Conservation (phyloP, 768 basidiomycete genomes). For the Termitomyces sp. region DNA sequence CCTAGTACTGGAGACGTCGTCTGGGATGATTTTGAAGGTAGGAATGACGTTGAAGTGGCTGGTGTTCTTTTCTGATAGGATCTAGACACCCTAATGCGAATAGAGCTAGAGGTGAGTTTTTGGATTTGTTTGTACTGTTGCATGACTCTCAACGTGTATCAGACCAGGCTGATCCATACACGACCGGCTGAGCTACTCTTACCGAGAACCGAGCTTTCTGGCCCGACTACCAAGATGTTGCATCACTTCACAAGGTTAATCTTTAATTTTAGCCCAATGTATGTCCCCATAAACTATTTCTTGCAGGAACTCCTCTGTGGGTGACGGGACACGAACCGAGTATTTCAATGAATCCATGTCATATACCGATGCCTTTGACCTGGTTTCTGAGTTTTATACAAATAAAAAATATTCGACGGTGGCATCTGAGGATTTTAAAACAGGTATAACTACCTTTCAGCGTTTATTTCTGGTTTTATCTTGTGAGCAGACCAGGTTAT, state of each 20-base stretch:
- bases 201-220: constrained; percentile 52
- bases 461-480: neutral
- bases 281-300: constrained; percentile 3
- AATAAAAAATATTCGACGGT: constrained; percentile 33
- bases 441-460: constrained; percentile 29
- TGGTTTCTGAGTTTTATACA: constrained; percentile 62
- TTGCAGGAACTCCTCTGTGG: constrained; percentile 30
- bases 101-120: constrained; percentile 73
- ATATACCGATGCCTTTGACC: constrained; percentile 67
- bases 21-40: constrained; percentile 89
- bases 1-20: constrained; percentile 90
- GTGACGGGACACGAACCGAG: constrained; percentile 56
- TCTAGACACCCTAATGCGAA: constrained; percentile 75
- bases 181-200: constrained; percentile 80
- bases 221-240: constrained; percentile 72
- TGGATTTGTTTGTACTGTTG: neutral
- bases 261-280: neutral
- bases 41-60: neutral
- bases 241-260: constrained; percentile 60
- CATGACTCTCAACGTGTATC: neutral
- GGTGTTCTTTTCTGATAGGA: neutral
- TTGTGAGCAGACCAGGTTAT: neutral
- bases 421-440: constrained; percentile 39
- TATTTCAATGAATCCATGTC: constrained; percentile 46
- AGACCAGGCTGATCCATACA: constrained; percentile 87